Conservation (phyloP, 2,329 filamentous ascomycete genomes). For the Claviceps maximensis region DNA sequence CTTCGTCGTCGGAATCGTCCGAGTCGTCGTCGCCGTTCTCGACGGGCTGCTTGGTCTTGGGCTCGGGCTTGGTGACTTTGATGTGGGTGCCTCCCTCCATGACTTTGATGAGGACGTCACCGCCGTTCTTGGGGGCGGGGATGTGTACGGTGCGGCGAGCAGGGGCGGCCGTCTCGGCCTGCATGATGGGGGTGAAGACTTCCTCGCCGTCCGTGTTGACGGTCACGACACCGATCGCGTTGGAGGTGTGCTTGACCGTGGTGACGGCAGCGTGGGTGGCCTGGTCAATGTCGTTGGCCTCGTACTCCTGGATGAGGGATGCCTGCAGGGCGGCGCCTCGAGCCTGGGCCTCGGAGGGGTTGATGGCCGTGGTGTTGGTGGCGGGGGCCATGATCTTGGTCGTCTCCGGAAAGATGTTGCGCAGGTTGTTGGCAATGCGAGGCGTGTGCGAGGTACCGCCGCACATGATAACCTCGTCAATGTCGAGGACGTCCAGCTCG, state of each 20-base stretch:
- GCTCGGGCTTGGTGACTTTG: constrained; percentile 80
- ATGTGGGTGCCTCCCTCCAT: constrained; percentile 84
- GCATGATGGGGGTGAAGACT: constrained; percentile 68
- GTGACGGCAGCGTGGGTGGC: constrained; percentile 92
- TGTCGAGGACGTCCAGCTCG: constrained; percentile 76
- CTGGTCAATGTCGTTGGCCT: constrained; percentile 85
- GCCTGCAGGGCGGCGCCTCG: constrained; percentile 93
- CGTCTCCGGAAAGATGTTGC: constrained; percentile 64
- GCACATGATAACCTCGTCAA: constrained; percentile 87
- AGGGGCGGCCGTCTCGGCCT: constrained; percentile 78
- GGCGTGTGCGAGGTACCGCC: constrained; percentile 90
- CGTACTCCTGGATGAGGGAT: constrained; percentile 87
- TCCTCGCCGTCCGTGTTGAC: constrained; percentile 45
- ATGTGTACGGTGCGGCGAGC: constrained; percentile 76
- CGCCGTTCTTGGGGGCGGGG: constrained; percentile 61
- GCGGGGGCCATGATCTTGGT: constrained; percentile 74
- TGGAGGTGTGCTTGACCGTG: constrained; percentile 77
- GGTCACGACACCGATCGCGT: constrained; percentile 77
- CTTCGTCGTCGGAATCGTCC: constrained; percentile 52
- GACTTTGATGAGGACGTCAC: constrained; percentile 77
- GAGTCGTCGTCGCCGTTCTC: constrained; percentile 42
- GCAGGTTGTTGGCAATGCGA: constrained; percentile 73
- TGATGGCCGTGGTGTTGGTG: constrained; percentile 65
- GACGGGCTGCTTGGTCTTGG: constrained; percentile 60
- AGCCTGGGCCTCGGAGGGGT: constrained; percentile 81